Base-by-base conservation (phyloP, 225 moss, liverwort and hornwort genomes). In the Physcomitrellopsis africana region DNA sequence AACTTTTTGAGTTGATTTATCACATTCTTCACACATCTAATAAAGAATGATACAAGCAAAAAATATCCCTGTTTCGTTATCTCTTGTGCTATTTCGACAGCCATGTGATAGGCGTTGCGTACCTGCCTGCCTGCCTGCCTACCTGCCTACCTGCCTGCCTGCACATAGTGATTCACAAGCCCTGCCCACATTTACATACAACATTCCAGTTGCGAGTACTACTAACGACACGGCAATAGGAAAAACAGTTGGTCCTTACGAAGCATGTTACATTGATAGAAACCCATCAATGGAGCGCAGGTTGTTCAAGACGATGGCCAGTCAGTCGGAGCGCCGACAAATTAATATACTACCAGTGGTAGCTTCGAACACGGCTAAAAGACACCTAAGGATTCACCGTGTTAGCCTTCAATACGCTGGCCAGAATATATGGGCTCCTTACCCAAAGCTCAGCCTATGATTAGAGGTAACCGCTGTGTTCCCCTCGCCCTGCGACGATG, bases 401-500 rank as follows among this genome's bases (percentile, higher is more conserved):
- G 81, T 69, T 87, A 79, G 62, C 95, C 91, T 84, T 87, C 82
- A 68, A 99, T 86, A 56, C 89, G 90, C 12, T 89, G 87, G 51
- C 90, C 92, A 74, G 97, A 94, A 27, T 91, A 99, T 54, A 99
- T 95, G 74, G 95, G 90, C 79, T 99, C 95, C 69, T 99, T 94
- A 20, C 95, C 97, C 75, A 81, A 80, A 72, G 97, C 90, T 74
- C 93, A 85, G 56, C 97, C 95, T 63, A 95, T 85, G 53, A 94
- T 80, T 84, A 94, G 88, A 72, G 97, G 97, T 81, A 99, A 86
- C 27, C 97, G 89, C 77, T 94, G 94, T 65, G 97, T 94, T 16
- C 94, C 93, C 66, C 97, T 94, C 20, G 94, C 94, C 76, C 94
- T 97, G 89, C 61, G 66, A 75, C 32, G 61, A 86, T 75, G 56